Conservation (phyloP, 2,329 filamentous ascomycete genomes). For the Aspergillus aculeatus region DNA sequence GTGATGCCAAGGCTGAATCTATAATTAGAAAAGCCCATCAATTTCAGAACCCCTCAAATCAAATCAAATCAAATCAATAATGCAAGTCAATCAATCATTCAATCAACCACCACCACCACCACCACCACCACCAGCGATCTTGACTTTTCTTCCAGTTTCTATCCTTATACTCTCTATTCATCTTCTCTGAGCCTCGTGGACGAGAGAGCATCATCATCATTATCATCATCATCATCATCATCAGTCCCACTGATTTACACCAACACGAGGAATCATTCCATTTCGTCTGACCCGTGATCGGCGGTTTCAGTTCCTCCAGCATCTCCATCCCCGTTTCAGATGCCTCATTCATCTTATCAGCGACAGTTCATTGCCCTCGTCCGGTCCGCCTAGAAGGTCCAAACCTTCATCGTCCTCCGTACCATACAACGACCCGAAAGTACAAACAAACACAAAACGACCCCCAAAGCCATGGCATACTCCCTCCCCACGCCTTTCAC, state of each 20-base stretch:
- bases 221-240: too few relatives aligned
- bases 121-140: neutral
- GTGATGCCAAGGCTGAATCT: constrained; percentile 7
- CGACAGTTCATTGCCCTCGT: neutral
- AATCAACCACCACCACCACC: neutral
- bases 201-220: neutral
- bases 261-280: too few relatives aligned
- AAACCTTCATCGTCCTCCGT: neutral
- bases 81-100: neutral
- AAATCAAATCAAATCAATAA: neutral
- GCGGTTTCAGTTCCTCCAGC: neutral
- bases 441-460: neutral
- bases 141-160: neutral
- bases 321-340: neutral
- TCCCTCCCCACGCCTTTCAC: constrained; percentile 27
- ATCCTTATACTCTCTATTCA: neutral
- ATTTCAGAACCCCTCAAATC: constrained; percentile 1
- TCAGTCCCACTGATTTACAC: too few relatives aligned
- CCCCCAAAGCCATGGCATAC: constrained; percentile 11
- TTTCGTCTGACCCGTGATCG: neutral
- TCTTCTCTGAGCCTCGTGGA: neutral
- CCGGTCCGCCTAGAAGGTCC: constrained; percentile 7
- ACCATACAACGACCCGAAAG: neutral
- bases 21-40: constrained; percentile 2
- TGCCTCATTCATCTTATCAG: constrained; percentile 2